These are phyloP conservation scores for Abelmoschus esculentus DNA, from an alignment of 345 rosid species.

Conservation along the genomic window DNA sequence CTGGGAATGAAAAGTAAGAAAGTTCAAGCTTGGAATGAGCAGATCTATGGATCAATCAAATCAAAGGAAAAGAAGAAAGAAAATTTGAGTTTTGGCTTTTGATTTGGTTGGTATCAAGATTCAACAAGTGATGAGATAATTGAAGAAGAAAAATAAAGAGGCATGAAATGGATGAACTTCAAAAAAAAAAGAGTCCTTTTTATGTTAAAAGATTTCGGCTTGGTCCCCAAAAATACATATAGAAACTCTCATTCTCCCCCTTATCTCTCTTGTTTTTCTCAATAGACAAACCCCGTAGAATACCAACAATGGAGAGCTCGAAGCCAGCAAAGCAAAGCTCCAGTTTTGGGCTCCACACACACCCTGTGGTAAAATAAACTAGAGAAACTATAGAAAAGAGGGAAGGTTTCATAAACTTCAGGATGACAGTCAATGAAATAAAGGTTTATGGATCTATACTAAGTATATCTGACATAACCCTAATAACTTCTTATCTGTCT, in stretches of 20 bases:
- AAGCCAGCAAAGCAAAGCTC: slow-evolving; percentile 78
- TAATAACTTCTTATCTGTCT: too few relatives aligned
- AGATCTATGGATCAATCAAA: slow-evolving; percentile 58
- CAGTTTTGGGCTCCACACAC: slow-evolving; percentile 67
- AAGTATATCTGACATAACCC: too few relatives aligned
- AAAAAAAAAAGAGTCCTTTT: background rate
- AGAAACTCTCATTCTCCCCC: slow-evolving; percentile 5
- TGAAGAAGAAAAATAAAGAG: slow-evolving; percentile 8
- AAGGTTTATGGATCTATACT: background rate
- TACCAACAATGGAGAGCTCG: slow-evolving; percentile 58
- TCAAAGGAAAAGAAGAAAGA: background rate
- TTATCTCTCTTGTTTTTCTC: slow-evolving; percentile 8
- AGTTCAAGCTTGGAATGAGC: slow-evolving; percentile 21
- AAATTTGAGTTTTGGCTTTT: background rate
- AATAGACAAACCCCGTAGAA: slow-evolving; percentile 67
- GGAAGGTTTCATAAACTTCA: background rate
- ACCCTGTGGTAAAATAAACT: background rate
- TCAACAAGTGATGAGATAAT: slow-evolving; percentile 3
- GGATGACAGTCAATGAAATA: slow-evolving; percentile 22
- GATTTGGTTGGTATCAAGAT: slow-evolving; percentile 10
- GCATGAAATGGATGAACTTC: slow-evolving; percentile 1
- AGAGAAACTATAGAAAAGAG: background rate
- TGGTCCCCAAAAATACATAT: slow-evolving; percentile 4
- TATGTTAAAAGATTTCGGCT: slow-evolving; percentile 13
- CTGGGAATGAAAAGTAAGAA: slow-evolving; percentile 15